Conservation (phyloP, 495 filamentous ascomycete genomes). For the Xylaria sp. region DNA sequence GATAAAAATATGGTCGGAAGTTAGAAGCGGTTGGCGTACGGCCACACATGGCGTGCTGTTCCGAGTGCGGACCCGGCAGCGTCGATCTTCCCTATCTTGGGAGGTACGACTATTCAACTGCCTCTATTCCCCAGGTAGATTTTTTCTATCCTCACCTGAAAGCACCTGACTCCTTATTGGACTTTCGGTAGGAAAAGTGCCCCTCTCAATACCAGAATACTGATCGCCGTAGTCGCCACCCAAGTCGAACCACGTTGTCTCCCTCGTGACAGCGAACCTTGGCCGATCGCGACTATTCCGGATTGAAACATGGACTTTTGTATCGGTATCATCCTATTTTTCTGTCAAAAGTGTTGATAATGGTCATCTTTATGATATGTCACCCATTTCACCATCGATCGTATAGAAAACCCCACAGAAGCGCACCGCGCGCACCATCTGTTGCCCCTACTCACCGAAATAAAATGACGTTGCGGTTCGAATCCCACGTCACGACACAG, state of each 20-base stretch:
- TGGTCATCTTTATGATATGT: slow-evolving; percentile 14
- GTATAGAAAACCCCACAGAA: slow-evolving; percentile 5
- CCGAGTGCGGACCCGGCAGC: slow-evolving; percentile 9
- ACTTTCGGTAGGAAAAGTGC: slow-evolving; percentile 9
- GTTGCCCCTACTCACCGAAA: slow-evolving; percentile 26
- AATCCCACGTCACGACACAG: slow-evolving; percentile 13
- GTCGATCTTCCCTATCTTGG: slow-evolving; percentile 24
- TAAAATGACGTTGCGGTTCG: slow-evolving; percentile 14
- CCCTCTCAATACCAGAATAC: slow-evolving; percentile 12
- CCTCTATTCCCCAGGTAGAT: neutral
- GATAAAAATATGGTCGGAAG: neutral
- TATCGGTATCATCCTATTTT: slow-evolving; percentile 5
- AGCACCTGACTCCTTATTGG: slow-evolving; percentile 1
- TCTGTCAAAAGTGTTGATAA: slow-evolving; percentile 11
- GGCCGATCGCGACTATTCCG: slow-evolving; percentile 22
- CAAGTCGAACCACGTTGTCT: slow-evolving; percentile 24
- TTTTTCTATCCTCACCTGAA: slow-evolving; percentile 16
- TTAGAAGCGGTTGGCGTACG: neutral
- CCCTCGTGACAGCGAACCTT: slow-evolving; percentile 21
- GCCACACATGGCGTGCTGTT: neutral
- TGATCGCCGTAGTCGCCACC: slow-evolving; percentile 27
- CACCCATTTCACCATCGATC: neutral
- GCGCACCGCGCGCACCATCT: neutral
- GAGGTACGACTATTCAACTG: neutral
- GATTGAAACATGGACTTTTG: neutral